Conservation (phyloP, 306 rosid genomes). For the Fragaria ananassa region DNA sequence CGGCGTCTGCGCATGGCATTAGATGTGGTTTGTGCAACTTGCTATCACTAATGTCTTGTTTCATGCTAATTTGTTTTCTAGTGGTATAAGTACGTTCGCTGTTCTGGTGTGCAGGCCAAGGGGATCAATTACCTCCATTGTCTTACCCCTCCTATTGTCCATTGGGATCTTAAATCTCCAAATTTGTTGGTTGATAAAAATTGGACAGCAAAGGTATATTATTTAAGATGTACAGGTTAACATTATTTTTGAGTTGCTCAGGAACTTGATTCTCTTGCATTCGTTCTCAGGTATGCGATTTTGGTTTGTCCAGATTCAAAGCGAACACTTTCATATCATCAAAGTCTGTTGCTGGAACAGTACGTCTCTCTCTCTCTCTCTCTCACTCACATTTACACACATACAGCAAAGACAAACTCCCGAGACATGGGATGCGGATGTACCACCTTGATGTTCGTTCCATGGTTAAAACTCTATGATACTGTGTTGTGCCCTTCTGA, state of each 20-base stretch:
- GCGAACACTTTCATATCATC: constrained; percentile 88
- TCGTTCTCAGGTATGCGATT: constrained; percentile 71
- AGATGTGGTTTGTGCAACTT: constrained; percentile 72
- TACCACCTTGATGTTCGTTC: not conserved
- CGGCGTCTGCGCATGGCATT: constrained; percentile 81
- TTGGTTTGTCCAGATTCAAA: constrained; percentile 97
- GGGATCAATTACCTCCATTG: constrained; percentile 97
- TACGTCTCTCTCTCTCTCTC: constrained; percentile 35
- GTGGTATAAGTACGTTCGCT: constrained; percentile 5
- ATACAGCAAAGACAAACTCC: not conserved
- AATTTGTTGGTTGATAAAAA: constrained; percentile 89
- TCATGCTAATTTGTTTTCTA: not conserved
- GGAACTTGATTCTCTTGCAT: constrained; percentile 12
- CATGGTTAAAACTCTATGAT: not conserved
- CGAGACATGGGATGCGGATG: not conserved
- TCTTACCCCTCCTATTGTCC: constrained; percentile 83
- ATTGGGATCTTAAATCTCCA: constrained; percentile 99
- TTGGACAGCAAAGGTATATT: constrained; percentile 87
- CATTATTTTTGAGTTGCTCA: constrained; percentile 14
- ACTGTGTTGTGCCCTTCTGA: not conserved
- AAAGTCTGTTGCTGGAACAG: constrained; percentile 97
- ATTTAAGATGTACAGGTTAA: constrained; percentile 2
- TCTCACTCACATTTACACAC: constrained; percentile 4
- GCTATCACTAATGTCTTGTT: constrained; percentile 7
- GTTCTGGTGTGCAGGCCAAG: constrained; percentile 71